These are phyloP conservation scores for Claviceps cyperi DNA, from an alignment of 2,329 filamentous ascomycete genomes.

Conservation along the genomic window DNA sequence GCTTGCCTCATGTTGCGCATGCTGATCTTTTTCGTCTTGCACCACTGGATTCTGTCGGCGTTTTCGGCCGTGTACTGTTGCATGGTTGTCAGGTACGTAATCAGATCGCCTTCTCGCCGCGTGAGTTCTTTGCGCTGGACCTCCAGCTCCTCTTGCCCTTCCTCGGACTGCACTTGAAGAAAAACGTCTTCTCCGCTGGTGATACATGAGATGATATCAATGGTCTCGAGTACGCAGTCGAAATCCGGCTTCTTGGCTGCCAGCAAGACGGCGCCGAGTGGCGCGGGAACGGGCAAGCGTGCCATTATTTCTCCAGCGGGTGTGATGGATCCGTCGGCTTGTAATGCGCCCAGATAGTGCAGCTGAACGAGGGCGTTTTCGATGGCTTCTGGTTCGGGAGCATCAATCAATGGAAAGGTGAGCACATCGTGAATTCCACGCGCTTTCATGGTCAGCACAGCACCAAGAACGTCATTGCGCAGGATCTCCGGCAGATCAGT, in stretches of 20 bases:
- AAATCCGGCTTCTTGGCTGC: slow-evolving; percentile 57
- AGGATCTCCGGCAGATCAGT: slow-evolving; percentile 79
- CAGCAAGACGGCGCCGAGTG: slow-evolving; percentile 68
- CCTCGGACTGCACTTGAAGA: slow-evolving; percentile 42
- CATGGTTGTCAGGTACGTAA: slow-evolving; percentile 49
- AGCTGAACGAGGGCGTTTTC: slow-evolving; percentile 73
- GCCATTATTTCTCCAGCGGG: slow-evolving; percentile 62
- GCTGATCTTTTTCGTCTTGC: slow-evolving; percentile 41
- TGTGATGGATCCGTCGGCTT: slow-evolving; percentile 59
- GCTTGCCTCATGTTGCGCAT: slow-evolving; percentile 48
- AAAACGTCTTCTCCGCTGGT: slow-evolving; percentile 51
- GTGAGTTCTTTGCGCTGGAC: slow-evolving; percentile 40
- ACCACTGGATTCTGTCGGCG: slow-evolving; percentile 41
- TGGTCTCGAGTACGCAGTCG: slow-evolving; percentile 64
- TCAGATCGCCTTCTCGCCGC: slow-evolving; percentile 49
- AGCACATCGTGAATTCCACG: slow-evolving; percentile 71
- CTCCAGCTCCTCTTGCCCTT: slow-evolving; percentile 38
- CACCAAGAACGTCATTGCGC: slow-evolving; percentile 73
- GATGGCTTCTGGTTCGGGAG: slow-evolving; percentile 61
- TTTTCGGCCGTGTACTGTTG: slow-evolving; percentile 45
- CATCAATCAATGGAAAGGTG: slow-evolving; percentile 72
- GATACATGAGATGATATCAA: slow-evolving; percentile 64
- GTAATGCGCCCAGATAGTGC: slow-evolving; percentile 61
- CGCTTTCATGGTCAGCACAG: slow-evolving; percentile 86
- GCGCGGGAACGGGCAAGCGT: slow-evolving; percentile 66